Base-by-base conservation (phyloP, 768 basidiomycete genomes). In the button mushroom (Agaricus bisporus) region DNA sequence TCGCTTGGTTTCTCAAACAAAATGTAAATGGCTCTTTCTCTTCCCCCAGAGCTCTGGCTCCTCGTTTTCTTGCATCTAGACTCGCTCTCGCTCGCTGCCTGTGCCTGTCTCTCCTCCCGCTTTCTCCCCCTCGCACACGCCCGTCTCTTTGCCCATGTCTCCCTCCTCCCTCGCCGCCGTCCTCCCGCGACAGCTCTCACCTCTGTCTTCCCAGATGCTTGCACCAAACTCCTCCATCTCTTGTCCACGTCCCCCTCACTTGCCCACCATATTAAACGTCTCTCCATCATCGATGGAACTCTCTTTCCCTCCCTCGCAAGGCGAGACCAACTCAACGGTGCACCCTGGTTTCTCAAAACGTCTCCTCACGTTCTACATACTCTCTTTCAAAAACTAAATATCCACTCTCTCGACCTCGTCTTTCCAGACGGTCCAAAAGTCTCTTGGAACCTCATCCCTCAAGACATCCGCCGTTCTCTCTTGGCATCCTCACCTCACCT, bases 361-460 rank as follows among this genome's bases (percentile, higher is more conserved):
- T 45, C 52, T 18, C 38, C 52, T 9, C n/a, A 18, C 2, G 36
- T 22, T n/a, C 28, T 54, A 10, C 22, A 38, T 22, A 12, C 38
- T 12, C 45, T 54, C 6, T 41, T 54, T 17, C 22, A 32, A n/a
- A 39, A 47, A 14, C 45, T 54, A 8, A 4, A 32, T 12, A 17
- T 54, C 6, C 45, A n/a, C 7, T 18, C 37, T 4, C 46, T 54
- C 3, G 52, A 54, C 38, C 52, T 54, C 44, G 37, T 47, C 25
- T 54, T 54, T 18, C 52, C 28, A 22, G 52, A 54, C 37, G 52
- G 44, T 39, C 44, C 52, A 10, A 46, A 39, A 18, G 37, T 54
- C 5, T 20, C 44, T n/a, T 54, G 52, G 52, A 18, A 47, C 20
- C 25, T 17, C 38, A 54, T 54, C 38, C 38, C 52, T 32, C 38